Conservation (phyloP, 140 eudicot species). For the Flaveria floridana region DNA sequence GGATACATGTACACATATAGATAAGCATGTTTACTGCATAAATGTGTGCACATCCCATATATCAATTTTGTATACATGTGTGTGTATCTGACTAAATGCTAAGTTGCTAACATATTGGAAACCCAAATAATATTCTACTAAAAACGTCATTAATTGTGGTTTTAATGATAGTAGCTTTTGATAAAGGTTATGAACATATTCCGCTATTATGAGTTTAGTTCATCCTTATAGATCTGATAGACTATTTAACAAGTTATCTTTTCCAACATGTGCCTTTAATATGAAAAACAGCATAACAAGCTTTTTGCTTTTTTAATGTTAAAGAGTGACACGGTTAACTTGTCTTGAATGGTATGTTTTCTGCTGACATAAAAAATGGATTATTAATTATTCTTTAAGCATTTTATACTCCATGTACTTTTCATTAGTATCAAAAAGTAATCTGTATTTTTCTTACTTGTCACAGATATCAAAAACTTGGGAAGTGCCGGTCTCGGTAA, state of each 20-base stretch:
- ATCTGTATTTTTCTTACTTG: slow-evolving; percentile 24
- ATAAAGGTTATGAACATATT: slow-evolving; percentile 2
- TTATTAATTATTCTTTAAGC: slow-evolving; percentile 13
- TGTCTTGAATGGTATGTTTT: slow-evolving; percentile 11
- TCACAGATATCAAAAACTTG: slow-evolving; percentile 70
- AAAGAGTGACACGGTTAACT: background rate
- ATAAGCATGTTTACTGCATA: background rate
- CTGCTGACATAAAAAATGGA: background rate
- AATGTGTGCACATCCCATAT: background rate
- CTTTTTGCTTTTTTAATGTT: background rate
- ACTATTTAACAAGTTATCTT: background rate
- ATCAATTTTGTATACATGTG: background rate
- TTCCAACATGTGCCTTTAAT: background rate
- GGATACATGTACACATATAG: background rate
- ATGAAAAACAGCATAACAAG: background rate
- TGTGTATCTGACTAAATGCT: background rate
- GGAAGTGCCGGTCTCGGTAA: slow-evolving; percentile 72
- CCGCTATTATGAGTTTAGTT: background rate
- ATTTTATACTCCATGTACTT: slow-evolving; percentile 5
- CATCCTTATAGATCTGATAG: slow-evolving; percentile 4
- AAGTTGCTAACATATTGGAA: background rate
- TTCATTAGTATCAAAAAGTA: slow-evolving; percentile 7
- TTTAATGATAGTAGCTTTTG: background rate
- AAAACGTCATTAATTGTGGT: background rate
- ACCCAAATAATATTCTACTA: slow-evolving; percentile 1